Conservation (phyloP, 345 rosid genomes). For the Arabis alpina region DNA sequence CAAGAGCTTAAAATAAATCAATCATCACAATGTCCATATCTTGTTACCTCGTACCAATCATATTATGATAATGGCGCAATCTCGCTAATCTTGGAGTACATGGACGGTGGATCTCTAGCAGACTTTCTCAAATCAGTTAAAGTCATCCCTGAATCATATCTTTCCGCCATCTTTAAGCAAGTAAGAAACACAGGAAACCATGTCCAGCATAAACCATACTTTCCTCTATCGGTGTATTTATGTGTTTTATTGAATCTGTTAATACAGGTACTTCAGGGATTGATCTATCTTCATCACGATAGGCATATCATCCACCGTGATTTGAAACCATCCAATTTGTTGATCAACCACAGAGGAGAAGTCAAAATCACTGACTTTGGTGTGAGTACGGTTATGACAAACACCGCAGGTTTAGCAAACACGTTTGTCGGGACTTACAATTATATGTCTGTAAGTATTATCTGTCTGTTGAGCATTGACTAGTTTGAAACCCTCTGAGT, state of each 20-base stretch:
- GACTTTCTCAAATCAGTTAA: conserved; percentile 74
- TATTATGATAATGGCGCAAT: conserved; percentile 78
- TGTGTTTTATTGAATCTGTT: conserved; percentile 10
- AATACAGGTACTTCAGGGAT: conserved; percentile 73
- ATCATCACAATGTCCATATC: conserved; percentile 73
- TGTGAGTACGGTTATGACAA: conserved; percentile 79
- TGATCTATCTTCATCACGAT: conserved; percentile 80
- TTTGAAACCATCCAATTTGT: conserved; percentile 84
- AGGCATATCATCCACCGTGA: conserved; percentile 89
- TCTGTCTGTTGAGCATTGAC: background rate
- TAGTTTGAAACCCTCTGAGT: background rate
- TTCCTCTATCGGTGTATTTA: background rate
- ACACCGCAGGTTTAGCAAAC: conserved; percentile 79
- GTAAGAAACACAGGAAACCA: conserved; percentile 43
- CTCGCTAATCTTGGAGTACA: conserved; percentile 86
- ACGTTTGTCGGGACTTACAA: conserved; percentile 86
- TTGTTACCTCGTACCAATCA: conserved; percentile 84
- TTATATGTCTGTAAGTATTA: conserved; percentile 83
- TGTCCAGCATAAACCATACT: background rate
- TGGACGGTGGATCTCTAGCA: conserved; percentile 92
- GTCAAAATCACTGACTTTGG: conserved; percentile 95
- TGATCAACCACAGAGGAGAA: conserved; percentile 85
- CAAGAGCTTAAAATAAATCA: conserved; percentile 85
- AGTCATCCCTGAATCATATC: conserved; percentile 71
- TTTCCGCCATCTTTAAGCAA: conserved; percentile 83